Base-by-base conservation (phyloP, 768 basidiomycete species). In the Sarcodon sp. region DNA sequence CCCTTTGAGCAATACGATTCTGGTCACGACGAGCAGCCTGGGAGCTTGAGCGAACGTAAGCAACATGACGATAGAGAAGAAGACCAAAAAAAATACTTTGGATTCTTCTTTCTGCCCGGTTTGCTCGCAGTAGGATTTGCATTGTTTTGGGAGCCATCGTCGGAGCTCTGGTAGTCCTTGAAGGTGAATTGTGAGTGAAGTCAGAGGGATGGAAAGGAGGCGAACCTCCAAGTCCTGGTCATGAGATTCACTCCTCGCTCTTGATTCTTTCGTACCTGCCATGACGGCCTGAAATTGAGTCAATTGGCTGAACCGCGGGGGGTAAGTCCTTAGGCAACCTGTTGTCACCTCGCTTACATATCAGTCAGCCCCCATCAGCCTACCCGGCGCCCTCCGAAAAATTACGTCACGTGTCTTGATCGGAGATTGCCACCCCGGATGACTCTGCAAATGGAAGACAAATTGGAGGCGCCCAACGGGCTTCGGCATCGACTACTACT, bases 1-100 rank as follows among this genome's bases (percentile, higher is more conserved):
- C 92, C 13, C 92, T 77, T 61, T 94, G 92, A 1, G 92, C 92
- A 47, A 94, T 90, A 46, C 87, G 77, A 59, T 91, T 91, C 61
- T 91, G 87, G 66, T 91, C 87, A 54, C 87, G 76, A 56, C 87
- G 69, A 11, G 88, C 87, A 33, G 87, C 87, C 65, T 90, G 88
- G 16, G 87, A 91, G 67, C 87, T 91, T 52, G 15, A 44, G 11
- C 37, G 52, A 53, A 53, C 59, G 60, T 59, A 59, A 62, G 59
- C 57, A 61, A 53, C 54, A 56, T 54, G 57, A 59, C 54, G 56
- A 54, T 50, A 39, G 54, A 47, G 55, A 44, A 49, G 44, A 49
- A 38, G 35, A 43, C 16, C 16, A 31, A 45, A 18, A 55, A 50
- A 65, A 76, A 51, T 55, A 86, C 87, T 89, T 89, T 55, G 87